These are phyloP conservation scores for Phytophthora fragariae DNA, from an alignment of 352 stramenopile genomes.

Conservation along the genomic window DNA sequence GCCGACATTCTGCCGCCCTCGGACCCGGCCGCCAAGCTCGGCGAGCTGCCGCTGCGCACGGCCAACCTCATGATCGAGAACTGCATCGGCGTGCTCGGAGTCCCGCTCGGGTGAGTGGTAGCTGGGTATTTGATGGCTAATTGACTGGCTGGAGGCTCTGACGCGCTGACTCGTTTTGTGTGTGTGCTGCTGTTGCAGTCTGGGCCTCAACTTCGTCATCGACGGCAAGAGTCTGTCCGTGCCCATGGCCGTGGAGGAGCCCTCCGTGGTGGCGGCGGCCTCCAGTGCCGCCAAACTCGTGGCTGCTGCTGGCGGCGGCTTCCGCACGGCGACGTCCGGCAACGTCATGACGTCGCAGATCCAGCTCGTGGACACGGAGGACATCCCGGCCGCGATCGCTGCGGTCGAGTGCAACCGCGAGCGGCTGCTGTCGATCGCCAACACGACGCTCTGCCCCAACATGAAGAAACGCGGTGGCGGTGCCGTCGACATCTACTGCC, in stretches of 20 bases:
- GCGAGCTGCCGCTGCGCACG: constrained; percentile 75
- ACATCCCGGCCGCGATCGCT: constrained; percentile 61
- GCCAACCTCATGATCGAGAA: constrained; percentile 93
- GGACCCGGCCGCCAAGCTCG: constrained; percentile 57
- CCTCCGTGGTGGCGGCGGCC: constrained; percentile 84
- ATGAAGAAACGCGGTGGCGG: constrained; percentile 90
- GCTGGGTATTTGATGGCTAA: background rate
- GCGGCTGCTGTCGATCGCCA: constrained; percentile 71
- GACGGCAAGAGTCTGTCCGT: constrained; percentile 82
- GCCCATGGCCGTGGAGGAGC: constrained; percentile 88
- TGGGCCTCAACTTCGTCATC: constrained; percentile 89
- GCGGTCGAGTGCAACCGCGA: constrained; percentile 64
- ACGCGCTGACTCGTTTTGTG: too few relatives aligned
- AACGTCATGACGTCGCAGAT: constrained; percentile 92
- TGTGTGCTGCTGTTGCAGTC: constrained; percentile 30
- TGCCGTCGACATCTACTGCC: constrained; percentile 82
- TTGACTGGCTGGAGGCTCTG: constrained; percentile 9
- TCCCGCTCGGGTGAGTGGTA: constrained; percentile 75
- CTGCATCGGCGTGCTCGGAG: constrained; percentile 86
- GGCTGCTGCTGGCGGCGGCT: constrained; percentile 72
- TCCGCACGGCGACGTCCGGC: constrained; percentile 72
- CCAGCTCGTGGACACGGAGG: constrained; percentile 77
- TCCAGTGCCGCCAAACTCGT: constrained; percentile 88
- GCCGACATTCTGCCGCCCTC: constrained; percentile 23
- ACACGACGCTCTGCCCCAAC: constrained; percentile 82